These are phyloP conservation scores for Didymella arachidicola DNA, from an alignment of 2,329 filamentous ascomycete species.

Conservation along the genomic window DNA sequence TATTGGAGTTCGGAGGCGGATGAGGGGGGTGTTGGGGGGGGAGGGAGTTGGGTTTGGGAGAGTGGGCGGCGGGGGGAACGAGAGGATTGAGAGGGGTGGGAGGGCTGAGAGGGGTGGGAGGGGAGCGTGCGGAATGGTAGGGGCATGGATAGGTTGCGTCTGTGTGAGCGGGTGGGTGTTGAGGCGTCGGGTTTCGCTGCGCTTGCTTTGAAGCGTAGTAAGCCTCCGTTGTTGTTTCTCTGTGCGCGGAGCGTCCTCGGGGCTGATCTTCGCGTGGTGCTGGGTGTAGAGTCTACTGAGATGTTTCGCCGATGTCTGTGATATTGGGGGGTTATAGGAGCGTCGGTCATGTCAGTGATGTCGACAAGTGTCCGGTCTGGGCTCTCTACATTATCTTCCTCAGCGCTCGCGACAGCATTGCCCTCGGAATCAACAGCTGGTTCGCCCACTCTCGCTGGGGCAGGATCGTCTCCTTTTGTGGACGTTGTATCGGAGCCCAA, in stretches of 20 bases:
- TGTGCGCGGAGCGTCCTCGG: conserved; percentile 8
- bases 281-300: not conserved
- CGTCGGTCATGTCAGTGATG: not conserved
- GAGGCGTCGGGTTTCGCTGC: conserved; percentile 12
- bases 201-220: conserved; percentile 32
- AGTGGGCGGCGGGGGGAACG: no score
- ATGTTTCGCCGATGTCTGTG: not conserved
- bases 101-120: not conserved
- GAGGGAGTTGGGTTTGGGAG: no score
- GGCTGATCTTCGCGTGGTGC: conserved; percentile 1
- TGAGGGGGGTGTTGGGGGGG: no score
- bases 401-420: conserved; percentile 1
- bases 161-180: conserved; percentile 23
- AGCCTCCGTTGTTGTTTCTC: conserved; percentile 26
- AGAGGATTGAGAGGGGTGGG: not conserved
- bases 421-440: not conserved
- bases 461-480: no score
- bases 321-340: not conserved
- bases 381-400: not conserved
- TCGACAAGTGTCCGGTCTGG: not conserved
- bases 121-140: conserved; percentile 24
- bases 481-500: not conserved
- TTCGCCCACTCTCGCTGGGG: not conserved
- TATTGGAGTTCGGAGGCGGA: conserved; percentile 36
- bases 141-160: conserved; percentile 33